These are phyloP conservation scores for Penicillium sp. DNA, from an alignment of 2,329 filamentous ascomycete genomes.

Conservation along the genomic window DNA sequence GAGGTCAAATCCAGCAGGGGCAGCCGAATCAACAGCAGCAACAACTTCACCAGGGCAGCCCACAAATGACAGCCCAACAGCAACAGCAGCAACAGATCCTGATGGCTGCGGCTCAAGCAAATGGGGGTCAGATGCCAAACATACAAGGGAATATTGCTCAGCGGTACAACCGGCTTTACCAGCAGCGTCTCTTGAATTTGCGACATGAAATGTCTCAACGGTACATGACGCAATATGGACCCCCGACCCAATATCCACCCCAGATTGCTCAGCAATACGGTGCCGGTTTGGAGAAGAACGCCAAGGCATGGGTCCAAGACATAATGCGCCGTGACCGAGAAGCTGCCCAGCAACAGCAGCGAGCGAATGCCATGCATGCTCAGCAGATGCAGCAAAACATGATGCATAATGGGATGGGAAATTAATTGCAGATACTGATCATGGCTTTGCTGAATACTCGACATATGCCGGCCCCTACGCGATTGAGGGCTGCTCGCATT, in stretches of 20 bases:
- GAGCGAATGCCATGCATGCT: slow-evolving; percentile 36
- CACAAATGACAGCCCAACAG: slow-evolving; percentile 38
- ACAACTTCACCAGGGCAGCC: slow-evolving; percentile 36
- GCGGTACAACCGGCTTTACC: slow-evolving; percentile 41
- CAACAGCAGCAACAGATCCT: slow-evolving; percentile 42
- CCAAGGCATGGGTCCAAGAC: slow-evolving; percentile 41
- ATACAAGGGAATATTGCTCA: slow-evolving; percentile 34
- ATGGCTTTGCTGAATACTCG: neutral
- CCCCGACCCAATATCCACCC: slow-evolving; percentile 42
- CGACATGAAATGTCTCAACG: slow-evolving; percentile 42
- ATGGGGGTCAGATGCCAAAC: slow-evolving; percentile 39
- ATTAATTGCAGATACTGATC: slow-evolving; percentile 21
- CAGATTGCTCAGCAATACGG: slow-evolving; percentile 42
- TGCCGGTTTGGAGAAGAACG: slow-evolving; percentile 39
- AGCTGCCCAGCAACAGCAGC: slow-evolving; percentile 35
- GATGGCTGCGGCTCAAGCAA: slow-evolving; percentile 43
- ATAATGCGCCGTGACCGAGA: slow-evolving; percentile 43
- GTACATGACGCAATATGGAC: slow-evolving; percentile 42
- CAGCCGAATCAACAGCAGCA: slow-evolving; percentile 27
- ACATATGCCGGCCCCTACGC: neutral
- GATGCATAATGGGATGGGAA: slow-evolving; percentile 46
- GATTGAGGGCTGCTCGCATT: neutral
- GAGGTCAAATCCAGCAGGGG: slow-evolving; percentile 26
- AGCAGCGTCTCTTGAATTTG: slow-evolving; percentile 38
- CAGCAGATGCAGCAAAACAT: slow-evolving; percentile 46